A percentile compares a stretch with the other conserved stretches of the same genome.
phyloP scores from a whole-genome alignment of 2,329 filamentous ascomycete genomes.

The Aureobasidium lini region DNA sequence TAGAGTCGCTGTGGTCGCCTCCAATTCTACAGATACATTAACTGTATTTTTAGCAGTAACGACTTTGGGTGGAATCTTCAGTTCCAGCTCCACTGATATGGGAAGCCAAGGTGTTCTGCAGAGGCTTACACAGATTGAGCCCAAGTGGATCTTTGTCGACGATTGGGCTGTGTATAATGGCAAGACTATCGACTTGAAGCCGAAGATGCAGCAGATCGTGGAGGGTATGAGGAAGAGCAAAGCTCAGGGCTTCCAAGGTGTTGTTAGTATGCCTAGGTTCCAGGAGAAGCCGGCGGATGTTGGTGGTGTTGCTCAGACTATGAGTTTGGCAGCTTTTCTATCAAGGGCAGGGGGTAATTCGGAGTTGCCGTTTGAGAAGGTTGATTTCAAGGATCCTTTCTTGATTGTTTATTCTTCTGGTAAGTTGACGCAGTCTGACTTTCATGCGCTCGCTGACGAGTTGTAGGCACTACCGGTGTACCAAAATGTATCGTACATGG shows the following conservation, averaged over 20 bases:
- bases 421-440: neutral
- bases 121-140: conserved; percentile 64
- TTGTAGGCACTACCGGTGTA: conserved; percentile 69
- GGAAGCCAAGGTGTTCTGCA: conserved; percentile 71
- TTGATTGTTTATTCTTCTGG: conserved; percentile 55
- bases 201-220: conserved; percentile 63
- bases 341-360: conserved; percentile 30
- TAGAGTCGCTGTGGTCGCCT: conserved; percentile 65
- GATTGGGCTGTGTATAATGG: conserved; percentile 75
- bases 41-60: conserved; percentile 62
- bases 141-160: conserved; percentile 76
- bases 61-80: conserved; percentile 68
- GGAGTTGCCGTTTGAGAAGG: conserved; percentile 48
- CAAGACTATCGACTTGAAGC: conserved; percentile 61
- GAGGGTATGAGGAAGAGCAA: conserved; percentile 47
- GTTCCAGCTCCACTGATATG: conserved; percentile 74
- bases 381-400: conserved; percentile 67
- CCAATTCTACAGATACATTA: conserved; percentile 68
- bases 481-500: conserved; percentile 84
- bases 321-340: conserved; percentile 38
- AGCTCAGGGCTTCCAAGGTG: conserved; percentile 49
- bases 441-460: neutral
- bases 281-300: conserved; percentile 50
- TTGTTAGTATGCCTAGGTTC: conserved; percentile 63
- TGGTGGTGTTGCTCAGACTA: conserved; percentile 42